Evolutionary conservation across 345 rosid species (phyloP).

Genomic region (Brassica carinata): DNA sequence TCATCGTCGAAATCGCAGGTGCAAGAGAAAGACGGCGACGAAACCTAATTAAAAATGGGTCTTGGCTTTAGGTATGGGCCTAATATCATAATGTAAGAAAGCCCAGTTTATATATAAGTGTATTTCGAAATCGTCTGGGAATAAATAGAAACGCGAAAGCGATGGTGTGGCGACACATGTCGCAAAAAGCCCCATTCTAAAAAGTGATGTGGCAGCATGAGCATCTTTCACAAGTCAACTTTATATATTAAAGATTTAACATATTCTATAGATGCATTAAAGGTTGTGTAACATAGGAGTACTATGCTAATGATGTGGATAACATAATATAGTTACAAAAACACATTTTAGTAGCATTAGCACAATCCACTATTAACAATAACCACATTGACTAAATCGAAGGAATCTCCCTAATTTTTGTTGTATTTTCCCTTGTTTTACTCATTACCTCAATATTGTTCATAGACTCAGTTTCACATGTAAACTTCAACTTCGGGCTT

Average conservation of each 20-base stretch:
- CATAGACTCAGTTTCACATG: neutral
- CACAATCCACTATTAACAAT: neutral
- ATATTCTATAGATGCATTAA: neutral
- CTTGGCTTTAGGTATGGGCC: no score
- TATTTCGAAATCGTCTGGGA: no score
- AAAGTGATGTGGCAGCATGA: no score
- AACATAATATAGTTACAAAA: neutral
- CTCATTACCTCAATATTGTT: constrained; percentile 1
- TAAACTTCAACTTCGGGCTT: neutral
- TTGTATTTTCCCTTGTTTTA: neutral
- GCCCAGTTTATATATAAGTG: no score
- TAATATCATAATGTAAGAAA: no score
- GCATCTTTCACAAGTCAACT: no score
- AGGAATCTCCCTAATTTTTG: neutral
- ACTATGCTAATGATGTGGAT: neutral
- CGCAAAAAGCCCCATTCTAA: no score
- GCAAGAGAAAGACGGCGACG: no score
- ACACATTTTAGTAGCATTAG: neutral
- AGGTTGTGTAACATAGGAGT: neutral
- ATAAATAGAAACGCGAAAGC: no score
- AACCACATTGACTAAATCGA: neutral
- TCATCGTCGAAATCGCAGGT: no score
- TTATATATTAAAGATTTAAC: neutral
- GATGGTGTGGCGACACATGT: no score
- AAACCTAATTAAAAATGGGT: no score